Evolutionary conservation across 2,329 filamentous ascomycete genomes (phyloP).

Genomic region (Fusarium neocosmosporiellum): DNA sequence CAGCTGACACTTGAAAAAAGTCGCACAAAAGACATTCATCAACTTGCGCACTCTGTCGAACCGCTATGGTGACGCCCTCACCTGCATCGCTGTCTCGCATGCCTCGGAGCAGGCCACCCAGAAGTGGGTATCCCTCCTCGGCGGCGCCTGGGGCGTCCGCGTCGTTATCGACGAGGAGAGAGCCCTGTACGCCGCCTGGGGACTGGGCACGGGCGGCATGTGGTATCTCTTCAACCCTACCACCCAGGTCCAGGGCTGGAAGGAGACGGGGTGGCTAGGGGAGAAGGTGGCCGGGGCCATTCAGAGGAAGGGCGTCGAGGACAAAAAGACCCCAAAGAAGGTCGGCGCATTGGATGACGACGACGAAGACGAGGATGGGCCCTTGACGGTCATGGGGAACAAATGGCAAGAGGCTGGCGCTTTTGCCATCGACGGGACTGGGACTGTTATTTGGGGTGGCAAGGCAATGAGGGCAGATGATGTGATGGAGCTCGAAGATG

Average conservation of each 20-base stretch:
- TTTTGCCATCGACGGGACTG: conserved; percentile 62
- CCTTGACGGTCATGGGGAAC: conserved; percentile 61
- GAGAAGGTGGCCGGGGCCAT: conserved; percentile 61
- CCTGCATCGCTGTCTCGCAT: conserved; percentile 70
- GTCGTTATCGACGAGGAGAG: conserved; percentile 67
- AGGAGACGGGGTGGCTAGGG: conserved; percentile 66
- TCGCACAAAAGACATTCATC: conserved; percentile 68
- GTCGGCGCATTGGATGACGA: conserved; percentile 5
- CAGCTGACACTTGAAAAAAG: conserved; percentile 43
- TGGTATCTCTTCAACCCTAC: conserved; percentile 66
- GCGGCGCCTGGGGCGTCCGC: conserved; percentile 67
- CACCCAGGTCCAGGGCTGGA: conserved; percentile 64
- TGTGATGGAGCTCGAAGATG: conserved; percentile 65
- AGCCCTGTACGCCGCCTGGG: conserved; percentile 69
- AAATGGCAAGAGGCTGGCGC: conserved; percentile 67
- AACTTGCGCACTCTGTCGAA: conserved; percentile 65
- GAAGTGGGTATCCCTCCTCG: conserved; percentile 68
- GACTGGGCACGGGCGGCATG: conserved; percentile 61
- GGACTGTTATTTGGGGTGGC: conserved; percentile 62
- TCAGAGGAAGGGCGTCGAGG: conserved; percentile 48
- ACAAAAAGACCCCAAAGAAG: conserved; percentile 15
- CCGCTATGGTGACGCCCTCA: conserved; percentile 59
- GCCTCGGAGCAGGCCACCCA: conserved; percentile 65
- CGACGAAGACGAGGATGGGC: conserved; percentile 48
- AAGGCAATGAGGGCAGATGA: conserved; percentile 62